Base-by-base conservation (phyloP, 2,329 filamentous ascomycete species). In the Esteya vermicola region DNA sequence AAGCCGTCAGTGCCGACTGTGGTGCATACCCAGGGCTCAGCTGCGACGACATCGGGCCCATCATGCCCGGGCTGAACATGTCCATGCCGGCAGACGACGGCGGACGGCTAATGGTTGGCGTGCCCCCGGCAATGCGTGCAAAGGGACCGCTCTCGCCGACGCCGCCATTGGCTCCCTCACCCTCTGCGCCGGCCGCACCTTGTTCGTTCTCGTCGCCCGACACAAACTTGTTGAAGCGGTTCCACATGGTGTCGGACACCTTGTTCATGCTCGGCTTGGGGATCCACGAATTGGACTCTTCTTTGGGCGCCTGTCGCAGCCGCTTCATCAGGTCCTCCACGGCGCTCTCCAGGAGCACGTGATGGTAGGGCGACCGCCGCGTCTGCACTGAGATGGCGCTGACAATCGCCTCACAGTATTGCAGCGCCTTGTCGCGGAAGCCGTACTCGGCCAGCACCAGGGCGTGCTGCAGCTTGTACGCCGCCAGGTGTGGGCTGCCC, bases 191-290 rank as follows among this genome's bases (percentile, higher is more conserved):
- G 40, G 69, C 69, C 1, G 72, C 75, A 9, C 67, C 67, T 26
- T 68, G 67, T 38, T 85, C 81, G 39, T 74, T 75, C 40, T 96
- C 89, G 44, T 95, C 89, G 13, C 91, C 93, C 38, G 83, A 78
- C 45, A 98, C 86, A 54, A 98, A 98, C 52, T 86, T 95, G 61
- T 88, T 96, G 61, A 99, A 95, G 43, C 82, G 85, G 47, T 78
- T 86, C 72, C 85, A 88, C 55, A 96, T 76, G 26, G 82, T 85
- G 45, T 82, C 86, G 3, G 88, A 91, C 0, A 96, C 85, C 59
- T 93, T 94, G 58, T 93, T 88, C 73, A 96, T 93, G 57, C 78
- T 95, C 7, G 89, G 86, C 57, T 91, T 94, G 1, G 85, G 81
- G 39, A 98, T 91, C 85, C 89, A 94, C 3, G 86, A 89, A 18